Evolutionary conservation across 345 rosid species (phyloP), one percentile per base, ranked within the genome.

Genomic region (Ailanthus altissimus): DNA sequence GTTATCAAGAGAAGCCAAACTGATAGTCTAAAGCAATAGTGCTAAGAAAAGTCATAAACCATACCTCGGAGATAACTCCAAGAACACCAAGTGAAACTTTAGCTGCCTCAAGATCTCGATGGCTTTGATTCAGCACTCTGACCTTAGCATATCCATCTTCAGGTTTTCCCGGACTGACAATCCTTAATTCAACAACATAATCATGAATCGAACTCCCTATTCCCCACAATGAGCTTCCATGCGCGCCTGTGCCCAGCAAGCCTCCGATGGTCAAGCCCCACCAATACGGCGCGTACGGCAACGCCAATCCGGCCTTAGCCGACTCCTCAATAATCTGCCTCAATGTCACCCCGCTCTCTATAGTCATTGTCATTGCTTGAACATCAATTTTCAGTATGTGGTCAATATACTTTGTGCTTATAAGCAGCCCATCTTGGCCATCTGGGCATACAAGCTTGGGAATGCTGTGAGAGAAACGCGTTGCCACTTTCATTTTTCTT

Each of bases 211-310:
- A 76, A 67, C 97, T 92, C 20, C 98, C 98, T 70, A 77, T 87
- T 15, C 85, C 91, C 93, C 94, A 90, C 59, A 90, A 63, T 5
- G 97, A 77, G 84, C 98, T 94, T 6, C 98, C 98, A 15, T 94
- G 98, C 23, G 98, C 92, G 1, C 98, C 97, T 2, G 95, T 92
- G 8, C 91, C 85, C 79, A 94, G 9, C 25, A 94, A 40, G 7
- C 98, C 98, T 2, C 98, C 98, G 1, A 92, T 75, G 4, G 97
- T 93, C 36, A 90, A 26, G 7, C 98, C 98, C 95, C 94, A 92
- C 98, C 97, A 94, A 68, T 90, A 94, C 13, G 98, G 96, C 14
- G 89, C 59, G 75, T 94, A 85, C 0, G 98, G 92, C 75, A 94
- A 84, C 0, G 97, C 98, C 8, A 92, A 75, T 60, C 93, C 90